These are phyloP conservation scores for Zasmidium angulare DNA, from an alignment of 2,329 filamentous ascomycete genomes.

Conservation along the genomic window DNA sequence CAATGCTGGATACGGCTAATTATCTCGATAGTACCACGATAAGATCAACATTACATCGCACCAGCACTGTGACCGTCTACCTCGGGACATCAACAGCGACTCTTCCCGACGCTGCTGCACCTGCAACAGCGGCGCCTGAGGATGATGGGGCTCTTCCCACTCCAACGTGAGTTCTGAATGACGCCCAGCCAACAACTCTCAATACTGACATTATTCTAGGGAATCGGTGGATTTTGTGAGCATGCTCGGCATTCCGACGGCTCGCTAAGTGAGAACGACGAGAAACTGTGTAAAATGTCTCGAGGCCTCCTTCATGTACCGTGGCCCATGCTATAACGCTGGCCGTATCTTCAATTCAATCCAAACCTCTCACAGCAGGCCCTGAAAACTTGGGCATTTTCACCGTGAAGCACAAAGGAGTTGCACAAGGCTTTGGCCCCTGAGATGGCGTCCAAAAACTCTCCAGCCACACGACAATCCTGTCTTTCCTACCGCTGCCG, in stretches of 20 bases:
- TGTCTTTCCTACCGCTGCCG: no score
- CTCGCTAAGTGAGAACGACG: constrained; percentile 1
- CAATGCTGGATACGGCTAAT: background rate
- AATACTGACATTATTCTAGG: constrained; percentile 6
- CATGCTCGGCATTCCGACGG: constrained; percentile 10
- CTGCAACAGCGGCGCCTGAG: background rate
- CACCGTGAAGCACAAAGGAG: no score
- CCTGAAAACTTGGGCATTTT: background rate
- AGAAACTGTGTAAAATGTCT: background rate
- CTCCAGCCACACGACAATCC: no score
- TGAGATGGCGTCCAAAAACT: no score
- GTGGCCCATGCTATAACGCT: background rate
- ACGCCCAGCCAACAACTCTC: background rate
- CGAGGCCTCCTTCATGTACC: background rate
- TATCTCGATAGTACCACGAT: constrained; percentile 10
- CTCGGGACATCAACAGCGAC: constrained; percentile 23
- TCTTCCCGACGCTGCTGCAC: constrained; percentile 8
- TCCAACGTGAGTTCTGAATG: constrained; percentile 11
- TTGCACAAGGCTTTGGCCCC: no score
- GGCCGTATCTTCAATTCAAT: background rate
- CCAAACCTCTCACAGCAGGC: background rate
- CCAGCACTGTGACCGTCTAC: constrained; percentile 23
- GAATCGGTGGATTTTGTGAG: constrained; percentile 13
- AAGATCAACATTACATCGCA: constrained; percentile 20
- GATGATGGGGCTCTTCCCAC: constrained; percentile 9